Percentiles rank a stretch among this genome's conserved stretches.
These are phyloP conservation scores for Kernera saxatilis DNA, from an alignment of 345 rosid genomes.

Conservation along the genomic window DNA sequence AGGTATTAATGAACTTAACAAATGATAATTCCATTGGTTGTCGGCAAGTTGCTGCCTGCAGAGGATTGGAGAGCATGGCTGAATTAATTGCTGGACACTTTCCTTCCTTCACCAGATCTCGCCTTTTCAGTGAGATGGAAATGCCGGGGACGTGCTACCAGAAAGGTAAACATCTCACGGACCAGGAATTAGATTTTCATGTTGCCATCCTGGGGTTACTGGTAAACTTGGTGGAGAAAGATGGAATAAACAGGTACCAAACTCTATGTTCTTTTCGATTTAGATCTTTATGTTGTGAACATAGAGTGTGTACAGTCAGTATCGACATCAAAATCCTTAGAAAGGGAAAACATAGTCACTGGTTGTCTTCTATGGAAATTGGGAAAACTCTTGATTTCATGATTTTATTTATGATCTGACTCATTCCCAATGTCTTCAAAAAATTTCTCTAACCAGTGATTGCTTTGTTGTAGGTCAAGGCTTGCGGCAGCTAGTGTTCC, in stretches of 20 bases:
- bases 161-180: conserved; percentile 56
- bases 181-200: conserved; percentile 90
- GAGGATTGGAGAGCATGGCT: conserved; percentile 79
- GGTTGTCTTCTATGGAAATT: neutral
- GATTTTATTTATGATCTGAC: neutral
- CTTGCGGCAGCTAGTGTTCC: conserved; percentile 69
- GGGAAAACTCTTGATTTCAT: neutral
- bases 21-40: conserved; percentile 87
- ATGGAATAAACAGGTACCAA: conserved; percentile 71
- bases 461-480: conserved; percentile 44
- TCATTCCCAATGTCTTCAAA: neutral
- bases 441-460: neutral
- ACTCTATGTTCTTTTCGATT: neutral
- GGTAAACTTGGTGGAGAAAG: conserved; percentile 93
- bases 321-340: neutral
- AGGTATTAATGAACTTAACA: conserved; percentile 94
- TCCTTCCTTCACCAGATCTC: conserved; percentile 55
- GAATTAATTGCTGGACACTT: conserved; percentile 70
- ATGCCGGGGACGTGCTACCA: conserved; percentile 27
- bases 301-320: neutral
- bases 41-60: conserved; percentile 73
- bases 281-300: neutral
- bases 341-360: neutral
- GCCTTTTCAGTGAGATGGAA: conserved; percentile 30
- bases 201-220: conserved; percentile 92